Evolutionary conservation across 2,329 filamentous ascomycete genomes (phyloP).

Genomic region (Tricladium varicosporioides): DNA sequence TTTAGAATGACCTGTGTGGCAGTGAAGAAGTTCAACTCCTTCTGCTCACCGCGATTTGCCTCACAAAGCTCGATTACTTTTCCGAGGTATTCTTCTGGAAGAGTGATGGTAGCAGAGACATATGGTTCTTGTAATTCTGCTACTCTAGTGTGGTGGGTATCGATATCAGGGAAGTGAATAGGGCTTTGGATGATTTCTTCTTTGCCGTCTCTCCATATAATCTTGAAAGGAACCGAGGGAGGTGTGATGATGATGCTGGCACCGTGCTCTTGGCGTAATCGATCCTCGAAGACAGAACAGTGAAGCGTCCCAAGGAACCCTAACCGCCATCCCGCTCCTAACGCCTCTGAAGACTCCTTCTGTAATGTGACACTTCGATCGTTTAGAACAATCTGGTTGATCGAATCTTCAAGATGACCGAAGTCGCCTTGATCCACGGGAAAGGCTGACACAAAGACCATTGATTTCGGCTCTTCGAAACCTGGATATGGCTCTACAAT

Average conservation of each 20-base stretch:
- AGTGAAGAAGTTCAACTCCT: slow-evolving; percentile 87
- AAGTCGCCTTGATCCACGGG: slow-evolving; percentile 90
- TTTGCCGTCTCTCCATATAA: slow-evolving; percentile 74
- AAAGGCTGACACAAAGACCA: slow-evolving; percentile 98
- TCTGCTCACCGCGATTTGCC: slow-evolving; percentile 80
- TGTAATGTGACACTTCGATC: slow-evolving; percentile 91
- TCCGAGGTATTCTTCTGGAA: slow-evolving; percentile 91
- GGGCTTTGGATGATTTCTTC: slow-evolving; percentile 83
- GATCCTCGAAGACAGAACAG: slow-evolving; percentile 98
- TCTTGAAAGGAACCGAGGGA: slow-evolving; percentile 88
- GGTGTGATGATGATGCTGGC: slow-evolving; percentile 96
- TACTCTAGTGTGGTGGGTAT: slow-evolving; percentile 50
- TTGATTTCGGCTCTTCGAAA: slow-evolving; percentile 95
- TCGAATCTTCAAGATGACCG: slow-evolving; percentile 84
- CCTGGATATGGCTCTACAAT: slow-evolving; percentile 79
- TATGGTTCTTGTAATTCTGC: slow-evolving; percentile 69
- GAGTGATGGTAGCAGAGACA: slow-evolving; percentile 79
- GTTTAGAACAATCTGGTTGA: slow-evolving; percentile 89
- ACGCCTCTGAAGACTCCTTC: slow-evolving; percentile 90
- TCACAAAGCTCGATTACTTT: slow-evolving; percentile 95
- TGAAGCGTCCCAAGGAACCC: slow-evolving; percentile 96
- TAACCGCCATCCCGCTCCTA: slow-evolving; percentile 90
- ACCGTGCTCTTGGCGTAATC: slow-evolving; percentile 89
- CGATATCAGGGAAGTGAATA: slow-evolving; percentile 75
- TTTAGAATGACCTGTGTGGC: slow-evolving; percentile 90